Percentiles rank a stretch among this genome's conserved stretches.
phyloP scores from a whole-genome alignment of 2,329 filamentous ascomycete species.

The Talaromyces albobiverticillius region DNA sequence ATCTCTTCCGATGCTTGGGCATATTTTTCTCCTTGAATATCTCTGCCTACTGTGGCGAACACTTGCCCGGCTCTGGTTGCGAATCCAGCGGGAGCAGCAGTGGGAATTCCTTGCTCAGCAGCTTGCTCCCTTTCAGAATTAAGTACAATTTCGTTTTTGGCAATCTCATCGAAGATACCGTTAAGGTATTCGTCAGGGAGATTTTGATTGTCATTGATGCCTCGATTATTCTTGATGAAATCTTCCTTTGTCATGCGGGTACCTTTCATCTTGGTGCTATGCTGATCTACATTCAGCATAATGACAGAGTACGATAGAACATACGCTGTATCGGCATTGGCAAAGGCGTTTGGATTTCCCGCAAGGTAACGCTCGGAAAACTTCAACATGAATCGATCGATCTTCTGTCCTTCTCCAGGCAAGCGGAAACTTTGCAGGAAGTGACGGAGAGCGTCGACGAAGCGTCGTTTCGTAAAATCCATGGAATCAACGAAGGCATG shows the following conservation, averaged over 20 bases:
- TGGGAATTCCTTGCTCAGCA: constrained; percentile 67
- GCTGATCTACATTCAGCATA: constrained; percentile 91
- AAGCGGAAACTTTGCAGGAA: constrained; percentile 94
- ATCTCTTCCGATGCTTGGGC: constrained; percentile 96
- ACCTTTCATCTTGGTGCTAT: constrained; percentile 78
- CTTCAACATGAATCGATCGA: constrained; percentile 98
- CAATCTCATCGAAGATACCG: constrained; percentile 90
- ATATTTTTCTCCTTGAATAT: constrained; percentile 88
- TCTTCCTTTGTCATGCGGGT: constrained; percentile 92
- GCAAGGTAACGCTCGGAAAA: constrained; percentile 95
- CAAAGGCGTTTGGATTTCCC: constrained; percentile 94
- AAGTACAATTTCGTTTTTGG: constrained; percentile 86
- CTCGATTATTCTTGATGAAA: constrained; percentile 98
- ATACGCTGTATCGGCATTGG: constrained; percentile 96
- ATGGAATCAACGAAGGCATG: constrained; percentile 95
- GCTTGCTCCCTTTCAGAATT: constrained; percentile 88
- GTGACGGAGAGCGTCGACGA: constrained; percentile 85
- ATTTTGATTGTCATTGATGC: constrained; percentile 95
- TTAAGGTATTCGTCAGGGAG: constrained; percentile 88
- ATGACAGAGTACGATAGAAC: constrained; percentile 96
- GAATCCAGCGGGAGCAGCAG: constrained; percentile 63
- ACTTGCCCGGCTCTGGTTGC: constrained; percentile 84
- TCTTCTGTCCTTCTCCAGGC: constrained; percentile 96
- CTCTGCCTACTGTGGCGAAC: constrained; percentile 85
- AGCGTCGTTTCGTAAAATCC: constrained; percentile 88